phyloP scores from a whole-genome alignment of 768 basidiomycete species.

The Coprinopsis marcescibilis region DNA sequence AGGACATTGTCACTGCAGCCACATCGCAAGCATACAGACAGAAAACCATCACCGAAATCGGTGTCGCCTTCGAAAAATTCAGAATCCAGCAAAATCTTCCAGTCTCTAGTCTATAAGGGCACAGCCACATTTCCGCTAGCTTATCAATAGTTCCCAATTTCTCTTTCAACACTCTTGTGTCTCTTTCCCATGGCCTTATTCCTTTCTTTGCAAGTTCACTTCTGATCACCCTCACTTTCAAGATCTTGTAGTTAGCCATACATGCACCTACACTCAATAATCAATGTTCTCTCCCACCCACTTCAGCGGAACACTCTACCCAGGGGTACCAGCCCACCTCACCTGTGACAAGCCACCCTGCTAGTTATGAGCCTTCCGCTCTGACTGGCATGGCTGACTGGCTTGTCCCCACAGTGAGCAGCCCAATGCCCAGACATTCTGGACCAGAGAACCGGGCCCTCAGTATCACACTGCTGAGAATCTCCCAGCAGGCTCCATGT shows the following conservation, averaged over 20 bases:
- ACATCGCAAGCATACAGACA: constrained; percentile 5
- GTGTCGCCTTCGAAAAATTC: neutral
- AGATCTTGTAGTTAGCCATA: too few species aligned
- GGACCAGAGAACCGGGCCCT: neutral
- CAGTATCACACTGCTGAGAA: neutral
- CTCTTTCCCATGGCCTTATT: neutral
- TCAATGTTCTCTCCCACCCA: neutral
- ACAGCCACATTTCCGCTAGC: neutral
- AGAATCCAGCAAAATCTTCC: neutral
- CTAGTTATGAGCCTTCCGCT: neutral
- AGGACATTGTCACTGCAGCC: constrained; percentile 1
- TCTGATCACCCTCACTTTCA: too few species aligned
- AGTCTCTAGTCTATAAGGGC: neutral
- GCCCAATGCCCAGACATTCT: neutral
- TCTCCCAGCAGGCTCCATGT: too few species aligned
- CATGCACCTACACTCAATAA: neutral
- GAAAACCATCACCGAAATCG: neutral
- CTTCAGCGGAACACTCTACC: neutral
- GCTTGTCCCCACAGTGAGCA: neutral
- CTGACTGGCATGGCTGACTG: neutral
- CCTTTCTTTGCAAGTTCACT: too few species aligned
- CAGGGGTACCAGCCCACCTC: neutral
- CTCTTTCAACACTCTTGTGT: neutral
- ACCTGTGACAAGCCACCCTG: neutral
- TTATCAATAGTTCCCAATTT: neutral